phyloP scores from a whole-genome alignment of 306 rosid species.

The Prunus kanzakura region DNA sequence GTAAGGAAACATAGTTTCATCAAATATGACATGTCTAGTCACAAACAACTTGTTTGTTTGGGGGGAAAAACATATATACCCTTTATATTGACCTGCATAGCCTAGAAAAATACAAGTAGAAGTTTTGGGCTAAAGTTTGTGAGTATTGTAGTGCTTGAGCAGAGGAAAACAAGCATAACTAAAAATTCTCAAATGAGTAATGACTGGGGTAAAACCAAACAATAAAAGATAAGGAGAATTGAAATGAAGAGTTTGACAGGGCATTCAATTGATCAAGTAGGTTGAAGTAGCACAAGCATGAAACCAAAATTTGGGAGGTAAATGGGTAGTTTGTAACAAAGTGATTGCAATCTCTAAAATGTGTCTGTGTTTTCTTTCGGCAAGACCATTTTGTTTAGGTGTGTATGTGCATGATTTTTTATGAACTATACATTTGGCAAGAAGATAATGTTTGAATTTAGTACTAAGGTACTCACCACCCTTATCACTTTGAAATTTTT shows the following conservation, averaged over 20 bases:
- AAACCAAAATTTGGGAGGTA: background rate
- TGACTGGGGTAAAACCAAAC: background rate
- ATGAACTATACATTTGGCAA: background rate
- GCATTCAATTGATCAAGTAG: background rate
- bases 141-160: too few species aligned
- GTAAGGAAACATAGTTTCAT: too few species aligned
- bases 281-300: background rate
- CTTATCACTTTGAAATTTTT: background rate
- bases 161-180: background rate
- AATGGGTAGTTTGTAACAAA: background rate
- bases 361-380: background rate
- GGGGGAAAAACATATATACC: too few species aligned
- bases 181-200: background rate
- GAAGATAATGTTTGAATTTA: background rate
- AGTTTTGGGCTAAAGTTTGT: too few species aligned
- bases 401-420: background rate
- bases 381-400: background rate
- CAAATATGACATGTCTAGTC: too few species aligned
- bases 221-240: background rate
- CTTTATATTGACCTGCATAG: too few species aligned
- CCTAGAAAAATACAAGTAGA: too few species aligned
- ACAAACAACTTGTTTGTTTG: too few species aligned
- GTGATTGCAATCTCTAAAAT: background rate
- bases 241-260: background rate
- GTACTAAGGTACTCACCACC: background rate